These are phyloP conservation scores for Elongisporangium senticosum DNA, from an alignment of 352 stramenopile species.

Conservation along the genomic window DNA sequence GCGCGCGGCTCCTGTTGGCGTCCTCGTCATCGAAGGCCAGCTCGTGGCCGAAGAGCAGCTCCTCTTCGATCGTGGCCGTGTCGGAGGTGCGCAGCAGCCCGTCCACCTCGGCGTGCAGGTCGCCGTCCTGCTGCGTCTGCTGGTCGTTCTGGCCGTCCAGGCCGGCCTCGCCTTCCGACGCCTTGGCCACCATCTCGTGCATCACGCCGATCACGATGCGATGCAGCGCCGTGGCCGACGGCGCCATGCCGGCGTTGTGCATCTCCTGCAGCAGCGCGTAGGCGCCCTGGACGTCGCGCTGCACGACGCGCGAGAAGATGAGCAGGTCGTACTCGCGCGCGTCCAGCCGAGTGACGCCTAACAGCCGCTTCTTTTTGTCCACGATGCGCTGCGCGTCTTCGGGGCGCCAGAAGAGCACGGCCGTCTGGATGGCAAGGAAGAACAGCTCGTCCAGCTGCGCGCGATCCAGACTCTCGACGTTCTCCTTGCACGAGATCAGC, in stretches of 20 bases:
- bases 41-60: conserved; percentile 27
- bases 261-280: conserved; percentile 73
- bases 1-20: conserved; percentile 5
- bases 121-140: conserved; percentile 8
- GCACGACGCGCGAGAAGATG: conserved; percentile 55
- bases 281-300: conserved; percentile 38
- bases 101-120: conserved; percentile 26
- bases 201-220: conserved; percentile 59
- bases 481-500: conserved; percentile 16
- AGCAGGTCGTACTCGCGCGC: conserved; percentile 57
- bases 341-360: conserved; percentile 19
- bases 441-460: conserved; percentile 49
- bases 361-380: conserved; percentile 43
- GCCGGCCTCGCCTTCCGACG: background rate
- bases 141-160: conserved; percentile 9
- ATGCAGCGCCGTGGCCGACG: conserved; percentile 63
- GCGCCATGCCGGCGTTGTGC: conserved; percentile 68
- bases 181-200: conserved; percentile 27
- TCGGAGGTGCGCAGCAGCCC: conserved; percentile 32
- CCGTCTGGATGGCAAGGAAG: conserved; percentile 46
- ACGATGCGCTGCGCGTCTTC: conserved; percentile 49
- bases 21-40: conserved; percentile 37
- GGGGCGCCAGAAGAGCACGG: conserved; percentile 51
- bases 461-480: conserved; percentile 11
- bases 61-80: conserved; percentile 38